phyloP scores from a whole-genome alignment of 75 land plant genomes.

The Pinus taeda region DNA sequence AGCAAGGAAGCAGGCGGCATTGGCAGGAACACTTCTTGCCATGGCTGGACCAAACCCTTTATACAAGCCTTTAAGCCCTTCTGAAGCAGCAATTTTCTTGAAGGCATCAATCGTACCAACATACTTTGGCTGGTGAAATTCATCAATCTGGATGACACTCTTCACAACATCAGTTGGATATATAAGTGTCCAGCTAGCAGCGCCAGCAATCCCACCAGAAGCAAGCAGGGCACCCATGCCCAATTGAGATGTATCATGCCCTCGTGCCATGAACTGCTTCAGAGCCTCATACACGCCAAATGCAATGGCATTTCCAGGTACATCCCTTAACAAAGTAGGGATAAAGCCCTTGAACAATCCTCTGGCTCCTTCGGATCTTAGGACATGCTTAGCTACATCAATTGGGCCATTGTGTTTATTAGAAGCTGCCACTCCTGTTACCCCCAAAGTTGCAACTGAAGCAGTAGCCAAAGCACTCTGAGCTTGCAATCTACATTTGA shows the following conservation, averaged over 20 bases:
- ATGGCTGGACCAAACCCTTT: conserved; percentile 54
- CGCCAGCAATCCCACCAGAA: conserved; percentile 46
- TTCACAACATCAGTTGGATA: conserved; percentile 59
- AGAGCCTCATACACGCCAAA: conserved; percentile 44
- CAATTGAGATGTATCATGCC: conserved; percentile 29
- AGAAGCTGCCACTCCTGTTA: conserved; percentile 4
- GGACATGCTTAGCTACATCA: conserved; percentile 43
- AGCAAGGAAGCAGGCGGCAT: conserved; percentile 50
- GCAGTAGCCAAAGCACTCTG: conserved; percentile 23
- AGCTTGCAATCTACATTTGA: conserved; percentile 47
- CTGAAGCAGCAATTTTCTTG: conserved; percentile 28
- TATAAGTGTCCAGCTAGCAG: conserved; percentile 35
- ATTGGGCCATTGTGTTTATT: conserved; percentile 36
- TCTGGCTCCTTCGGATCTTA: conserved; percentile 30
- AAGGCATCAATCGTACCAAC: conserved; percentile 48
- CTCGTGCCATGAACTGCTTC: conserved; percentile 40
- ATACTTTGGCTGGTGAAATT: conserved; percentile 44
- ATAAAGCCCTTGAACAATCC: conserved; percentile 41
- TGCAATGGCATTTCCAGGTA: conserved; percentile 49
- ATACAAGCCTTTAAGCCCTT: conserved; percentile 50
- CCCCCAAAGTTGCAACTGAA: conserved; percentile 12
- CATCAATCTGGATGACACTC: conserved; percentile 55
- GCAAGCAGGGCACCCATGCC: conserved; percentile 26
- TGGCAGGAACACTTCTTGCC: conserved; percentile 53
- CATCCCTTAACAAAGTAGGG: conserved; percentile 45